These are phyloP conservation scores for Setomelanomma holmii DNA, from an alignment of 2,329 filamentous ascomycete species.

Conservation along the genomic window DNA sequence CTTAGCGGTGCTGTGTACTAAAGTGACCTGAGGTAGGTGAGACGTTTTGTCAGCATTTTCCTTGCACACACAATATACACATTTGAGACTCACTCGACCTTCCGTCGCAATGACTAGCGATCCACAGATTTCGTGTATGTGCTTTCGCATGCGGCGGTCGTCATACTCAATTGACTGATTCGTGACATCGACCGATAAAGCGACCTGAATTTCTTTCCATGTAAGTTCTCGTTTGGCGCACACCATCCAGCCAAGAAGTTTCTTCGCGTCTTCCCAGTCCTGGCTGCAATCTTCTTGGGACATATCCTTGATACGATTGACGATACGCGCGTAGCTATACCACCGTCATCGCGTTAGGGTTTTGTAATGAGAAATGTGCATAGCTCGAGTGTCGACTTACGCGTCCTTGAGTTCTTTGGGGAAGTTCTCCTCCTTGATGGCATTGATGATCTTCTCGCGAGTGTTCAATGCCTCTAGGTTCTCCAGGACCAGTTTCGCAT, in stretches of 20 bases:
- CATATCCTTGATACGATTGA: constrained; percentile 24
- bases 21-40: constrained; percentile 11
- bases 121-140: constrained; percentile 38
- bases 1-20: constrained; percentile 33
- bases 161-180: constrained; percentile 28
- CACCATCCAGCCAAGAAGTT: constrained; percentile 35
- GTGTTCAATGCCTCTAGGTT: constrained; percentile 25
- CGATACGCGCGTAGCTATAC: constrained; percentile 34
- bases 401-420: constrained; percentile 26
- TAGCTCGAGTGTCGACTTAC: constrained; percentile 16
- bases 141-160: constrained; percentile 18
- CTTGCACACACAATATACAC: background rate
- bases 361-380: background rate
- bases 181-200: constrained; percentile 29
- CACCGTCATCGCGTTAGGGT: background rate
- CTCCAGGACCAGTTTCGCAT: constrained; percentile 33
- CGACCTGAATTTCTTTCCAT: constrained; percentile 37
- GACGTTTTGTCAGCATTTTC: background rate
- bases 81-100: background rate
- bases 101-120: constrained; percentile 11
- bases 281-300: background rate
- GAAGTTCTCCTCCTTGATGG: constrained; percentile 22
- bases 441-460: constrained; percentile 18
- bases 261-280: constrained; percentile 25
- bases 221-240: constrained; percentile 36